Conservation (phyloP, 176 grass and related monocot species). For the Eragrostis nindensis region DNA sequence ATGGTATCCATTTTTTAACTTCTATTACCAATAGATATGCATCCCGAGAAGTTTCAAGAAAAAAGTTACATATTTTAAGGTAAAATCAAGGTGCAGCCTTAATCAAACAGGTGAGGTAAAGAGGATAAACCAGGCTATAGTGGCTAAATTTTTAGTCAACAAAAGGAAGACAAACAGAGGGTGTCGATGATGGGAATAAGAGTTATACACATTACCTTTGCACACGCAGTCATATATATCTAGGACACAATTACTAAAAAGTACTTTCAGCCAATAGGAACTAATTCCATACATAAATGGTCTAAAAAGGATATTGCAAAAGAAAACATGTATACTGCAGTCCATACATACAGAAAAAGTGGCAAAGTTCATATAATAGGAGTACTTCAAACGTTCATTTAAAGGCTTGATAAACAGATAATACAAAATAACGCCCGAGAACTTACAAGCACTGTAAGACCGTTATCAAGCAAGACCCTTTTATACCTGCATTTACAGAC, state of each 20-base stretch:
- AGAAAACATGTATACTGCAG: conserved; percentile 2
- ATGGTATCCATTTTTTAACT: conserved; percentile 11
- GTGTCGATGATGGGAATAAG: neutral
- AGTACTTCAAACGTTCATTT: conserved; percentile 14
- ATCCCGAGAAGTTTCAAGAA: neutral
- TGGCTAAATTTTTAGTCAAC: neutral
- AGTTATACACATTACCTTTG: neutral
- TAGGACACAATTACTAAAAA: neutral
- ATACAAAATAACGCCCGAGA: conserved; percentile 22
- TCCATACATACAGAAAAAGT: neutral
- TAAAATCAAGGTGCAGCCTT: neutral
- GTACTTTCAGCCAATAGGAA: conserved; percentile 8
- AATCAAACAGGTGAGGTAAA: conserved; percentile 9
- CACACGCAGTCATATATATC: neutral
- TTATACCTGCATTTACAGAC: conserved; percentile 79
- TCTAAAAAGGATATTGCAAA: neutral
- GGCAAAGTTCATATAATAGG: neutral
- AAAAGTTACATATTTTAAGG: neutral
- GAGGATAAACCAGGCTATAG: neutral
- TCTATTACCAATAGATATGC: neutral
- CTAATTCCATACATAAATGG: neutral
- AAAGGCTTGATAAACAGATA: conserved; percentile 31
- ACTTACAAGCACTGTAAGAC: conserved; percentile 89
- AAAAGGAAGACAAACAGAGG: neutral
- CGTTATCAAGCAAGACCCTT: conserved; percentile 89